These are phyloP conservation scores for Anacardium occidentale DNA, from an alignment of 345 rosid genomes.

Conservation along the genomic window DNA sequence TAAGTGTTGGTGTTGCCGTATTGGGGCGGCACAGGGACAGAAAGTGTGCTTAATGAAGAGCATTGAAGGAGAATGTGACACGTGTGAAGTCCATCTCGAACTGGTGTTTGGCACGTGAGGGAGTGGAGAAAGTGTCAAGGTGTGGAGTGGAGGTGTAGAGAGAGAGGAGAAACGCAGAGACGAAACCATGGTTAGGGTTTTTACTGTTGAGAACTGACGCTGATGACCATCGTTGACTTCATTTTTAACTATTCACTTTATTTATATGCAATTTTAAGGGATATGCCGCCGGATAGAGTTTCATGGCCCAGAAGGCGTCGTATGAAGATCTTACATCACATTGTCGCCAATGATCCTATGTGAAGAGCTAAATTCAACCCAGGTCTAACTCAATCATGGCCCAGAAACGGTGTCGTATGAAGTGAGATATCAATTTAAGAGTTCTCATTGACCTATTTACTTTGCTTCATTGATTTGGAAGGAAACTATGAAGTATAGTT, in stretches of 20 bases:
- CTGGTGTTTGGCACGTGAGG: background rate
- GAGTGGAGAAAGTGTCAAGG: background rate
- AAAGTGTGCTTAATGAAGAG: background rate
- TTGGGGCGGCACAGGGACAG: background rate
- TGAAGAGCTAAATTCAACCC: background rate
- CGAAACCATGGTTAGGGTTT: constrained; percentile 12
- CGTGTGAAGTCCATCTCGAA: background rate
- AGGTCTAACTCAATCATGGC: too few species aligned
- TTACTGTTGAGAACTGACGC: background rate
- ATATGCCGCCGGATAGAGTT: too few species aligned
- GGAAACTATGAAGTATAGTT: background rate
- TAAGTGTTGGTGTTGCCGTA: constrained; percentile 8
- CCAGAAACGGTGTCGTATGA: too few species aligned
- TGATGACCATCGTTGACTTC: background rate
- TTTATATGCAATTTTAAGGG: too few species aligned
- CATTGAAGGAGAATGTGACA: background rate
- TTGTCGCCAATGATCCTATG: background rate
- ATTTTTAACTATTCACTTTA: background rate
- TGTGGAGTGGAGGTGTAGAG: background rate
- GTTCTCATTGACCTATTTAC: background rate
- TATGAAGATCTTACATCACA: too few species aligned
- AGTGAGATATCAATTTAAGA: background rate
- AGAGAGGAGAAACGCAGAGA: background rate
- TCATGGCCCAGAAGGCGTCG: too few species aligned
- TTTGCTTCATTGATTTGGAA: background rate